Base-by-base conservation (phyloP, 805 yeast species). In the Pichia kluyveri region DNA sequence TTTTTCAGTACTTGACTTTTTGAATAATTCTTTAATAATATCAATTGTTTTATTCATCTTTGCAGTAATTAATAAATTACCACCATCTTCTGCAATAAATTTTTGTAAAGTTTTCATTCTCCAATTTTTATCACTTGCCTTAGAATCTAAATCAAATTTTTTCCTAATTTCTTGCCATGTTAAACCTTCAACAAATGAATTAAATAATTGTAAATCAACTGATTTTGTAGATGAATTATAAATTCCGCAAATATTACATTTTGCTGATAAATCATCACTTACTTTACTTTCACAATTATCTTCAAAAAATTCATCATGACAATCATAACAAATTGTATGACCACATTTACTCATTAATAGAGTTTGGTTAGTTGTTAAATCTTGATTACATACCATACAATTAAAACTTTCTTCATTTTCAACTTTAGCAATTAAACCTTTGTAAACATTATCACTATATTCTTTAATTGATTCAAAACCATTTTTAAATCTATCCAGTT, bases 341-440 rank as follows among this genome's bases (percentile, higher is more conserved):
- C 95, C 95, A 72, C 96, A 88, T 1, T 69, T 77, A 51, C 67
- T 70, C 47, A 74, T 72, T 34, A 77, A 58, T n/a, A 68, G 58
- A 19, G 74, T 67, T 8, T 70, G 62, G n/a, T 66, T 69, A 23
- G 69, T 72, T 51, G 68, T 68, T 32, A 70, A 59, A 2, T 69
- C 69, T 46, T 84, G 88, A 53, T 70, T 67, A 59, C 96, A 88
- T 43, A 77, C 62, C 4, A 87, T 82, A 62, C 96, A 88, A 3
- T 59, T 69, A 57, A 63, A 73, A 4, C 73, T 79, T 1, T 57
- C 55, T 8, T 63, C 68, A 14, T 64, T 63, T 15, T 60, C 62
- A 1, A 47, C 52, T 18, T 69, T 65, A 34, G 2, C 8, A 15
- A 34, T 34, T 54, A 79, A 65, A 45, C 67, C 51, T 15, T 61